Evolutionary conservation across 257 asterid species (phyloP).

Genomic region (Gardenia jasminoides): DNA sequence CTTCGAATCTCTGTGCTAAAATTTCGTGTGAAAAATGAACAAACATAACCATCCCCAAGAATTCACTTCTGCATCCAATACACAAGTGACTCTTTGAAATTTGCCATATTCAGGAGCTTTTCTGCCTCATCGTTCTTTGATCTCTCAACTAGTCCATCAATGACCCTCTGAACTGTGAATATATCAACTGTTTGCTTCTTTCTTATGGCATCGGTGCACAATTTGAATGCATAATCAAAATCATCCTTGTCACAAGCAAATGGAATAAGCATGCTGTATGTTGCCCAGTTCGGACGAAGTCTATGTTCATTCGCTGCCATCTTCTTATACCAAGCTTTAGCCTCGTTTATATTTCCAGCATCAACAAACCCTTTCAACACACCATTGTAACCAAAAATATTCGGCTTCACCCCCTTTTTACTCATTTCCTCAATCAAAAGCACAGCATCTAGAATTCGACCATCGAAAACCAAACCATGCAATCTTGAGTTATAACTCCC

Average conservation of each 20-base stretch:
- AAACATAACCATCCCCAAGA: not conserved
- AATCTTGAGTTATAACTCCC: constrained; percentile 41
- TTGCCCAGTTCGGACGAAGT: constrained; percentile 23
- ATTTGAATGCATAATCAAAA: constrained; percentile 37
- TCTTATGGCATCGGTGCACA: constrained; percentile 34
- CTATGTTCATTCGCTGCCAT: constrained; percentile 26
- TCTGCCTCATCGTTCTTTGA: constrained; percentile 34
- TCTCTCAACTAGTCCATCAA: constrained; percentile 28
- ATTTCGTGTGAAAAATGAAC: not conserved
- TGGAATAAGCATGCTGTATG: constrained; percentile 31
- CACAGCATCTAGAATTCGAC: constrained; percentile 34
- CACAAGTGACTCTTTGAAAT: not conserved
- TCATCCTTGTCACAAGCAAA: constrained; percentile 36
- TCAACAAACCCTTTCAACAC: constrained; percentile 37
- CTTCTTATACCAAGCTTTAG: constrained; percentile 35
- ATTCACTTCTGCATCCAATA: not conserved
- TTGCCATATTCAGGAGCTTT: constrained; percentile 28
- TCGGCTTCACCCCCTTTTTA: constrained; percentile 35
- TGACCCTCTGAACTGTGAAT: constrained; percentile 23
- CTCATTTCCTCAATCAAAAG: constrained; percentile 34
- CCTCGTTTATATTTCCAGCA: constrained; percentile 40
- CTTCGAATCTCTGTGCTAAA: not conserved
- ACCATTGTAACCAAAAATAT: constrained; percentile 35
- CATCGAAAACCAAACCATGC: constrained; percentile 30
- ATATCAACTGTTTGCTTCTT: constrained; percentile 15